Evolutionary conservation across 2,329 filamentous ascomycete species (phyloP).

Genomic region (Dactylonectria estremocensis): DNA sequence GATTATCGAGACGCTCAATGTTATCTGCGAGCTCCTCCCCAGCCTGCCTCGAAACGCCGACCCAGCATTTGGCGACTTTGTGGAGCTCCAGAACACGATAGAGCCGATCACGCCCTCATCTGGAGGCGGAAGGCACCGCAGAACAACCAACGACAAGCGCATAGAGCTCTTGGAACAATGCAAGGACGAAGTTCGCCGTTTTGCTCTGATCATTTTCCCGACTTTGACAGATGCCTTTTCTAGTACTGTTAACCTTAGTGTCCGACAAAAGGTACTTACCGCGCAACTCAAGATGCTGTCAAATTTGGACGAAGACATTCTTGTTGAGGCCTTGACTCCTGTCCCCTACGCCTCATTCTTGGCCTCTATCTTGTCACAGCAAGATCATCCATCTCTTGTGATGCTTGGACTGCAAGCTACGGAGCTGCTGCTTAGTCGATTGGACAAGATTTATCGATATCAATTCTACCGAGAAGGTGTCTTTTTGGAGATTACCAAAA

Average conservation of each 20-base stretch:
- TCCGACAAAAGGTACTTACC: constrained; percentile 93
- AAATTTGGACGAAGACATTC: constrained; percentile 87
- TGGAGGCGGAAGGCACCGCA: constrained; percentile 46
- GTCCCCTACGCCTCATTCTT: constrained; percentile 97
- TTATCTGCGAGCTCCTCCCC: constrained; percentile 94
- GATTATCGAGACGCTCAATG: constrained; percentile 96
- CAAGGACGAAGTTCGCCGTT: constrained; percentile 89
- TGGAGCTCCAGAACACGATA: constrained; percentile 57
- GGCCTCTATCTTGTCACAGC: constrained; percentile 94
- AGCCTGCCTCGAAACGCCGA: constrained; percentile 73
- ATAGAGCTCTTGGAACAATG: constrained; percentile 87
- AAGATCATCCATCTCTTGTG: constrained; percentile 91
- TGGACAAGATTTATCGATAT: constrained; percentile 92
- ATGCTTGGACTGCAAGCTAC: constrained; percentile 91
- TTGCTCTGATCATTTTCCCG: constrained; percentile 92
- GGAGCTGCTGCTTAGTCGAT: constrained; percentile 86
- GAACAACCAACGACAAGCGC: constrained; percentile 82
- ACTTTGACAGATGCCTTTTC: constrained; percentile 97
- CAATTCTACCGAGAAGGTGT: constrained; percentile 98
- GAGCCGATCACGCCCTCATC: constrained; percentile 60
- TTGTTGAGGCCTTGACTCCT: constrained; percentile 86
- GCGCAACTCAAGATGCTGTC: constrained; percentile 99
- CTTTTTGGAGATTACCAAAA: constrained; percentile 88
- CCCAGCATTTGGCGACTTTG: constrained; percentile 59
- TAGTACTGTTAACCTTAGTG: constrained; percentile 94